Base-by-base conservation (phyloP, 106 monocot species). In the Vanilla planifolia region DNA sequence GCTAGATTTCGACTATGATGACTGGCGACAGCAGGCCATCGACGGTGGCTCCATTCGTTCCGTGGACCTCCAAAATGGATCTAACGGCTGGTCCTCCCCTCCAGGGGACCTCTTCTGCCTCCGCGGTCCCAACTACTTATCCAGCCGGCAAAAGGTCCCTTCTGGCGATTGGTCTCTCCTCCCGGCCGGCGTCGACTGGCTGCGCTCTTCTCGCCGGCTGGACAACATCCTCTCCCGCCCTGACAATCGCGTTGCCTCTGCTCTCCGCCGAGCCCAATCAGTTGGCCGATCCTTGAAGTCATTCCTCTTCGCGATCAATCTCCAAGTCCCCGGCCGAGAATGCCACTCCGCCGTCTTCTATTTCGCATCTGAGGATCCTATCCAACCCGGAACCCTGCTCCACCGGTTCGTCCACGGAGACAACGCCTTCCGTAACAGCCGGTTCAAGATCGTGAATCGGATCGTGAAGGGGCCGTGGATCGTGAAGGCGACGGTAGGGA, bases 51-150 rank as follows among this genome's bases (percentile, higher is more conserved):
- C 80, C 26, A 52, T 85, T 42, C 58, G 71, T 47, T 74, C 60
- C 59, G 85, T 85, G 27, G 77, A 85, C 60, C 80, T 85, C 32
- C 29, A 74, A 43, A 44, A 32, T 4, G 85, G 85, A 55, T 67
- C 80, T 66, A 85, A 85, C 65, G 85, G 85, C 67, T 85, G 85
- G 85, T 73, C 85, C 0, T 85, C 85, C 48, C 85, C 85, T 0
- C 85, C 85, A 5, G 77, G 77, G 40, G 74, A 80, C 56, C 74
- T 85, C 46, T 80, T 85, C 71, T 26, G 13, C 53, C 73, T 76
- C 61, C 65, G 72, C 30, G 39, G 41, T 26, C 16, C n/a, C 11
- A 11, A 63, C 51, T 78, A 71, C 67, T 60, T 78, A 63, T 42
- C 68, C 43, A 67, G 72, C 48, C 64, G 47, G 6, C 63, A 64